phyloP scores from a whole-genome alignment of 202 grass and related monocot species.

The Thinopyrum obtusiflorum region DNA sequence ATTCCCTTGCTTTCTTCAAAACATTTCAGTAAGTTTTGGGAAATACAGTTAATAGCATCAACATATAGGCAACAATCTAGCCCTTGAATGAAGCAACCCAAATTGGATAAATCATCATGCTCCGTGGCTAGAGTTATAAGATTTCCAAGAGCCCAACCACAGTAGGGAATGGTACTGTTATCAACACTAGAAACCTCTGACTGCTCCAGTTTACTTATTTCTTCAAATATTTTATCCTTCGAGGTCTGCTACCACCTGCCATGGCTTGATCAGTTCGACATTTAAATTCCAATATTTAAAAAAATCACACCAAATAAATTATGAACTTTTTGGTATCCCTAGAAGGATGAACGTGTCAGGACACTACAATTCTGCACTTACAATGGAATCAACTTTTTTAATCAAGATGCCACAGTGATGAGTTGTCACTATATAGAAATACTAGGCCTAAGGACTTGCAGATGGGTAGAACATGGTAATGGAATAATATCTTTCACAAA shows the following conservation, averaged over 20 bases:
- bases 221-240: slow-evolving; percentile 79
- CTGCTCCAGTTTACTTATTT: slow-evolving; percentile 62
- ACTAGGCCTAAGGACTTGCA: neutral
- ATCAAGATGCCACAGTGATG: slow-evolving; percentile 12
- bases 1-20: slow-evolving; percentile 54
- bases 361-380: neutral
- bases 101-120: slow-evolving; percentile 59
- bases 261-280: slow-evolving; percentile 80
- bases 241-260: slow-evolving; percentile 91
- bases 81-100: slow-evolving; percentile 59
- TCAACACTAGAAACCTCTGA: slow-evolving; percentile 46
- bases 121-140: slow-evolving; percentile 65
- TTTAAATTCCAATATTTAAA: slow-evolving; percentile 11
- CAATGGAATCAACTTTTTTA: neutral
- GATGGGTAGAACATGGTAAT: slow-evolving; percentile 3
- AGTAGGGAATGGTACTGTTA: slow-evolving; percentile 53
- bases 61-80: slow-evolving; percentile 73
- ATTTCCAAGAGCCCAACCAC: slow-evolving; percentile 92
- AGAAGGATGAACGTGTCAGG: neutral
- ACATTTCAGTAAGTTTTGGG: slow-evolving; percentile 56
- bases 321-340: neutral
- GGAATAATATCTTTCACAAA: slow-evolving; percentile 14
- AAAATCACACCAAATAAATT: neutral
- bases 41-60: slow-evolving; percentile 73
- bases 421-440: neutral